A percentile compares a stretch with the other conserved stretches of the same genome.
Evolutionary conservation across 192 early-diverging fungal genomes (phyloP).

Genomic region (Neocallimastix lanati): DNA sequence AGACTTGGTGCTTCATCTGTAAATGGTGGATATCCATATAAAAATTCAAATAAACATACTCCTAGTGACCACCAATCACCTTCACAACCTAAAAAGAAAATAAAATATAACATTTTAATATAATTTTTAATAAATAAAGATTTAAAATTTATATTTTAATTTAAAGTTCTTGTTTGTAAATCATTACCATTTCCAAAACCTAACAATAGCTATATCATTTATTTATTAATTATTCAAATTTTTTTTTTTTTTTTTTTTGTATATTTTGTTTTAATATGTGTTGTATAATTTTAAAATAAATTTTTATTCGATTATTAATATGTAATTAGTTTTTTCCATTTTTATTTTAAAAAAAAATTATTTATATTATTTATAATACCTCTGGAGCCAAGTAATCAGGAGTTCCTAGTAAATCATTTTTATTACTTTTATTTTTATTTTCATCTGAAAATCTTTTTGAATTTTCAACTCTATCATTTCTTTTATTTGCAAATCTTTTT

Average conservation of each 20-base stretch:
- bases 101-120: neutral
- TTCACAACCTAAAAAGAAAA: constrained; percentile 14
- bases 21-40: constrained; percentile 78
- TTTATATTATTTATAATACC: constrained; percentile 73
- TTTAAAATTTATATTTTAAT: too few species aligned
- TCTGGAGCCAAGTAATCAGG: constrained; percentile 93
- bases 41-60: constrained; percentile 76
- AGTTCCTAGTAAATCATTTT: constrained; percentile 38
- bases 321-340: too few species aligned
- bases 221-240: too few species aligned
- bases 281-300: too few species aligned
- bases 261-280: too few species aligned
- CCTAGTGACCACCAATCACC: constrained; percentile 97
- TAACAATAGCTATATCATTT: neutral
- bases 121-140: too few species aligned
- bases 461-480: constrained; percentile 8
- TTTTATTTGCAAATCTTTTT: constrained; percentile 12
- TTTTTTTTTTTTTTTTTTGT: too few species aligned
- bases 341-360: too few species aligned
- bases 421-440: constrained; percentile 3
- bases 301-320: too few species aligned
- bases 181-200: neutral
- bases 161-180: neutral
- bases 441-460: constrained; percentile 1
- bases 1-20: constrained; percentile 66